phyloP scores from a whole-genome alignment of 805 yeast species.

The Pichia kluyveri region DNA sequence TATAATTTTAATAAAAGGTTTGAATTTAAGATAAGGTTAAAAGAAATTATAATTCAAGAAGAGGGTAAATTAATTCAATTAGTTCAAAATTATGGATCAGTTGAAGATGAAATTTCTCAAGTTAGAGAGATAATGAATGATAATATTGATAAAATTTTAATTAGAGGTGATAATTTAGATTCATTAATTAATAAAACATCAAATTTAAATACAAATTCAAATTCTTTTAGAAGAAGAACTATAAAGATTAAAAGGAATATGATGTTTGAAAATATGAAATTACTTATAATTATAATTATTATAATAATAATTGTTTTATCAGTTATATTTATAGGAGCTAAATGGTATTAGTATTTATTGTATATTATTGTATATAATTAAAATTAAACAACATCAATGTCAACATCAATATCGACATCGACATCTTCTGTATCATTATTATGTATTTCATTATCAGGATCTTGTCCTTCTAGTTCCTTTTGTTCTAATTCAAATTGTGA shows the following conservation, averaged over 20 bases:
- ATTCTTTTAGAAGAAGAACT: constrained; percentile 62
- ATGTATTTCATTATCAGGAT: not conserved
- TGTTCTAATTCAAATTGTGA: constrained; percentile 17
- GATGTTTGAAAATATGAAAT: constrained; percentile 59
- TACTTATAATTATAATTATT: constrained; percentile 25
- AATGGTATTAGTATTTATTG: constrained; percentile 29
- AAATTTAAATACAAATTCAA: constrained; percentile 55
- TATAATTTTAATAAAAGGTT: constrained; percentile 15
- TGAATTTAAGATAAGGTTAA: constrained; percentile 49
- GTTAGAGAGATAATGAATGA: constrained; percentile 63
- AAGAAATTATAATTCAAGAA: constrained; percentile 45
- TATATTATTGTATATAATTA: not conserved
- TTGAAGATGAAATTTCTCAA: constrained; percentile 48
- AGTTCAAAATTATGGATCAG: constrained; percentile 26
- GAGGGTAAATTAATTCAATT: constrained; percentile 37
- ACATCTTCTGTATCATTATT: constrained; percentile 6
- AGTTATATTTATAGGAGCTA: constrained; percentile 40
- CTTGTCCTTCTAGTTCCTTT: constrained; percentile 20
- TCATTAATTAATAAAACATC: constrained; percentile 73
- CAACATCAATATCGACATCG: constrained; percentile 11
- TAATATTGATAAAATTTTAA: constrained; percentile 61
- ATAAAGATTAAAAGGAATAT: constrained; percentile 50
- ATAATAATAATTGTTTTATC: constrained; percentile 23
- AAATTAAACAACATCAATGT: not conserved
- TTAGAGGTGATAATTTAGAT: constrained; percentile 71